Base-by-base conservation (phyloP, 1,139 yeast genomes). In the Hyphopichia wangnamkhiaoensis region DNA sequence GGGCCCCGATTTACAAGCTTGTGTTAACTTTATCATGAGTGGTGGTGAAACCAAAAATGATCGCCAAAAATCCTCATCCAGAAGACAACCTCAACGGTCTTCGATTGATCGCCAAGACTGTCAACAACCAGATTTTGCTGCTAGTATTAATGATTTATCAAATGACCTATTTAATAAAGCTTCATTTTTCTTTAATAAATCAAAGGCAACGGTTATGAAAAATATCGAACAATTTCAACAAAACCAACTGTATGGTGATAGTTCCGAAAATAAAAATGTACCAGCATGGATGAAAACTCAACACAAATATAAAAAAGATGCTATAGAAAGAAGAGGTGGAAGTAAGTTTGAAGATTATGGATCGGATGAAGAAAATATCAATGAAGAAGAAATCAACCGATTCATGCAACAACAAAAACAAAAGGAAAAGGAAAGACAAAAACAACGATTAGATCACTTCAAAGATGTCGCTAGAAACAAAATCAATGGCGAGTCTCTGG, bases 231-330 rank as follows among this genome's bases (percentile, higher is more conserved):
- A 77, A 51, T 78, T 83, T 47, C 79, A 79, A 46, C 58, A 58
- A 12, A 48, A 39, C 19, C 44, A 65, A 59, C 31, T 63, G 56
- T 25, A n/a, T 4, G 14, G 27, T 6, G 33, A 14, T 7, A 18
- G 23, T 24, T 8, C 20, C 4, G 52, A 49, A n/a, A 58, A 58
- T 35, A 71, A 71, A 39, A 76, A 76, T 13, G 63, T 75, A 44
- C 96, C 96, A 0, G 81, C 84, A 3, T 88, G 96, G 96, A 84
- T 88, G 93, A 73, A 70, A 42, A 74, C 78, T 45, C 82, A 76
- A 52, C 71, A 63, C 34, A 69, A 56, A 51, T 75, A 79, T 54
- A 77, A 73, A 41, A 50, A 54, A n/a, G 64, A 62, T 29, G 74
- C 74, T 3, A 35, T 58, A 1, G 74, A 71, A 37, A 65, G 70